phyloP scores from a whole-genome alignment of 1,284 basidiomycete species.

The Coniferiporia weirii region DNA sequence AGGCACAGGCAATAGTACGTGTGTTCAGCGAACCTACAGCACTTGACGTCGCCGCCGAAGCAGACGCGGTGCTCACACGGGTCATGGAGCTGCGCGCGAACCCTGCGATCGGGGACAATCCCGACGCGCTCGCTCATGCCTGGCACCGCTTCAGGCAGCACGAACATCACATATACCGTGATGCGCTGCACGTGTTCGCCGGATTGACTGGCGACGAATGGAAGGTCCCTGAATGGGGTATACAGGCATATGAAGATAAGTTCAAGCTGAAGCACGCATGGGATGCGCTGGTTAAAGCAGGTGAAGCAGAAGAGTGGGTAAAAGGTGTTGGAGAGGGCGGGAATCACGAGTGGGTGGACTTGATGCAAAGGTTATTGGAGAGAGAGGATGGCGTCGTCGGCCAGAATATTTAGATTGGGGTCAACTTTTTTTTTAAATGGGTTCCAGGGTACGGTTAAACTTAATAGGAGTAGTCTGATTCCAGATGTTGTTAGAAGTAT shows the following conservation, averaged over 20 bases:
- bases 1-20: constrained; percentile 52
- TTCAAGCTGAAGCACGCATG: constrained; percentile 47
- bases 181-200: constrained; percentile 48
- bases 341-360: constrained; percentile 54
- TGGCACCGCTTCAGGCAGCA: constrained; percentile 49
- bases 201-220: constrained; percentile 28
- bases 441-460: too few relatives aligned
- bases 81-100: constrained; percentile 36
- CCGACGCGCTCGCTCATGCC: constrained; percentile 38
- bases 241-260: constrained; percentile 50
- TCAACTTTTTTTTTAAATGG: too few relatives aligned
- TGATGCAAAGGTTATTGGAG: constrained; percentile 36
- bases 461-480: too few relatives aligned
- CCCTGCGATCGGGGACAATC: constrained; percentile 27
- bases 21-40: constrained; percentile 46
- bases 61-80: constrained; percentile 41
- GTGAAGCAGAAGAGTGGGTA: constrained; percentile 51
- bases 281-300: constrained; percentile 50
- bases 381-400: neutral
- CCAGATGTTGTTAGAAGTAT: too few relatives aligned
- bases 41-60: constrained; percentile 45
- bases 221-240: constrained; percentile 50
- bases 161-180: constrained; percentile 67
- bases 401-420: neutral
- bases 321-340: constrained; percentile 54